Base-by-base conservation (phyloP, 257 asterid species). In the Perilla frutescens region DNA sequence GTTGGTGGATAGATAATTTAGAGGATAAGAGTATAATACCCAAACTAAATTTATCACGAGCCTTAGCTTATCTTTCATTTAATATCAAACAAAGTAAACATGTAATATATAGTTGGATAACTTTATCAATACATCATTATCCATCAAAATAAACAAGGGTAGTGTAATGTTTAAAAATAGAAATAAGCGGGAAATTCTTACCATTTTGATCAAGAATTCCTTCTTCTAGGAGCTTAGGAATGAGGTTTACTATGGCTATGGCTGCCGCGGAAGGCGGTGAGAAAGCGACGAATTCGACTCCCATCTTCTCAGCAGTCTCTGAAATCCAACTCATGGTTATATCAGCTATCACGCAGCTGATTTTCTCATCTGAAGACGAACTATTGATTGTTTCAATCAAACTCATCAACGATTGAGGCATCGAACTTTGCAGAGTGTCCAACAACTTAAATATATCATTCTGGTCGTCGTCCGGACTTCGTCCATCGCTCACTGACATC, bases 301-400 rank as follows among this genome's bases (percentile, higher is more conserved):
- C 85, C 56, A 85, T 55, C n/a, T 50, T 49, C n/a, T 77, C 69
- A 0, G 79, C 83, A 4, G 77, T 76, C 20, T 80, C 84, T 13
- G 71, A 53, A 12, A 80, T 2, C 84, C 83, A 85, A 1, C 67
- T 79, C 6, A 77, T 7, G 1, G 82, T 34, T 8, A 74, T 53
- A 69, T 85, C 89, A 15, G 74, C 87, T 37, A 82, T 59, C 12
- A 85, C 77, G 45, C 80, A 81, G 11, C 77, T 69, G 34, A 85
- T 62, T 29, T 37, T 77, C 13, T 85, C 82, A 47, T 56, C 76
- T 7, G 36, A 32, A 7, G 40, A 57, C 1, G 74, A 61, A 8
- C n/a, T 4, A 56, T 85, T 83, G 2, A 76, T 74, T 26, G 41
- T 40, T 37, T 66, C 47, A 15, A 85, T 78, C 71, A 79, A 55